Base-by-base conservation (phyloP, 768 basidiomycete genomes). In the Agaricus sinodeliciosus region DNA sequence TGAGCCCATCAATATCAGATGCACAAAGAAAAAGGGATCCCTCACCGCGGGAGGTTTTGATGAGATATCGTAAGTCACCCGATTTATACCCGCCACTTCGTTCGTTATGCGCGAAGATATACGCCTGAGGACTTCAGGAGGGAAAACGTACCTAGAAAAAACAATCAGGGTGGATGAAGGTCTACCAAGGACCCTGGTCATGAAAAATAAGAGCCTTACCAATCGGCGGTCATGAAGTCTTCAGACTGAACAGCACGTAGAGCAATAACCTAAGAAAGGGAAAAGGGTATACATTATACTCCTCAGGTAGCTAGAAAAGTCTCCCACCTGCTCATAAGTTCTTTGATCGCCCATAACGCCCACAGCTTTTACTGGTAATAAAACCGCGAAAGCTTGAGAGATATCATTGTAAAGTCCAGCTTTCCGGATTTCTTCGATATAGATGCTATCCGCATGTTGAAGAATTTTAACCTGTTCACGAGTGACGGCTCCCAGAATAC, bases 141-240 rank as follows among this genome's bases (percentile, higher is more conserved):
- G 94, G 79, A 98, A 99, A n/a, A 90, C 84, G 72, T 90, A 97
- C 90, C 90, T 91, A 25, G 51, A 51, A 22, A 12, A 31, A 22
- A 45, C 43, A 37, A 40, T 19, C 16, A 45, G 51, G 51, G 43
- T 44, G 26, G 22, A 12, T 35, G 4, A 19, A 27, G 40, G 34
- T 43, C 44, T 25, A 28, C 15, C 6, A 36, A 25, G 3, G 6
- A n/a, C 35, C 43, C 6, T 27, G 25, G 39, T 46, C 39, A 43
- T 8, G 11, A 31, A 31, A 36, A 50, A 9, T 55, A 54, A 50
- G 55, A 49, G 43, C 54, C 41, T 65, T 80, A 93, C 95, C 95
- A 98, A 67, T 98, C 95, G 34, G 96, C 96, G 12, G 96, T 99
- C 96, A 99, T 99, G 65, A 99, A 99, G 68, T 99, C 96, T 65